phyloP scores from a whole-genome alignment of 768 basidiomycete genomes.

The Mycena latifolia region DNA sequence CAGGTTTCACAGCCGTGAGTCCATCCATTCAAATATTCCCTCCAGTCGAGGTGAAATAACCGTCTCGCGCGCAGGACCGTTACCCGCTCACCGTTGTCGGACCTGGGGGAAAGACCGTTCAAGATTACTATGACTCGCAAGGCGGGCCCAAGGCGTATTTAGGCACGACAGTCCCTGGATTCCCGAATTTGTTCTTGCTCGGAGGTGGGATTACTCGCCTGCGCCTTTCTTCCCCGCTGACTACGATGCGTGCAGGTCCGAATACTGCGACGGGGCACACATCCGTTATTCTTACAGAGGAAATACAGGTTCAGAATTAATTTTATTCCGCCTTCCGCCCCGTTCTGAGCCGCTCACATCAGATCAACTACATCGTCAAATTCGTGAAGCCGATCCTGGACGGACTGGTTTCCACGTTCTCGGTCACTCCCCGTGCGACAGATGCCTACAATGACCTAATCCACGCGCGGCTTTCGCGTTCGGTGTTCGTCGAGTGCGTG shows the following conservation, averaged over 20 bases:
- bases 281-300: slow-evolving; percentile 67
- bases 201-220: neutral
- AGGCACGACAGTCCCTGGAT: slow-evolving; percentile 57
- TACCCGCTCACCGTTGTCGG: slow-evolving; percentile 55
- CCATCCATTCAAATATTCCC: neutral
- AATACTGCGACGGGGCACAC: slow-evolving; percentile 71
- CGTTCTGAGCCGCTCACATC: neutral
- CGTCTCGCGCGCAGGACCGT: slow-evolving; percentile 46
- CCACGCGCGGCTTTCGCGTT: slow-evolving; percentile 57
- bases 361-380: slow-evolving; percentile 65
- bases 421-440: slow-evolving; percentile 59
- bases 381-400: slow-evolving; percentile 65
- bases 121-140: slow-evolving; percentile 56
- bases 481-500: slow-evolving; percentile 51
- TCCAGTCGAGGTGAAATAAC: neutral
- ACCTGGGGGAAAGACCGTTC: slow-evolving; percentile 53
- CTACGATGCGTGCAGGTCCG: slow-evolving; percentile 51
- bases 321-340: slow-evolving; percentile 4
- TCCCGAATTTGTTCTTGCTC: slow-evolving; percentile 59
- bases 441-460: slow-evolving; percentile 66
- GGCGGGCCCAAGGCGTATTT: slow-evolving; percentile 59
- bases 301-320: slow-evolving; percentile 59
- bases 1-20: slow-evolving; percentile 65
- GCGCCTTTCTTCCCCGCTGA: neutral
- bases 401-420: slow-evolving; percentile 61